These are phyloP conservation scores for Triticum monococcum DNA, from an alignment of 176 grass and related monocot genomes.

Conservation along the genomic window DNA sequence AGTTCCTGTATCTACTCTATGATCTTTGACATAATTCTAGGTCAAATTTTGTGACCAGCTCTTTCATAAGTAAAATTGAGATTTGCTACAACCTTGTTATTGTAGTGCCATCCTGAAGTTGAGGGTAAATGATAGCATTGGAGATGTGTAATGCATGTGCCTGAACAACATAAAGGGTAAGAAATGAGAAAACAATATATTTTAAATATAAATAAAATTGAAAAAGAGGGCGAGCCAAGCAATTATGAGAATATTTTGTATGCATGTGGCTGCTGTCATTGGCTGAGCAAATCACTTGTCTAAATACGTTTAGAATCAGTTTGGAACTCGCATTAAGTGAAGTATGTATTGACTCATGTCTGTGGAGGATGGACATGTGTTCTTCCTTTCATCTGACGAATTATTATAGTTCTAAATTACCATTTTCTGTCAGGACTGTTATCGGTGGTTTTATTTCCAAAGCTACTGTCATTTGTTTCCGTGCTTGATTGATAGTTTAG, in stretches of 20 bases:
- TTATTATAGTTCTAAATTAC: neutral
- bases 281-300: neutral
- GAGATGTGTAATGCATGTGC: neutral
- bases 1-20: neutral
- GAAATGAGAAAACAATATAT: neutral
- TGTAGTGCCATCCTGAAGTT: neutral
- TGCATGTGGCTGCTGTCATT: neutral
- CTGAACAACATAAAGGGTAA: conserved; percentile 9
- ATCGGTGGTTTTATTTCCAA: neutral
- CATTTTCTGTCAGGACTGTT: neutral
- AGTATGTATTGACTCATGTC: neutral
- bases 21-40: neutral
- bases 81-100: neutral
- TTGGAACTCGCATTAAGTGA: neutral
- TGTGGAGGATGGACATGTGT: neutral
- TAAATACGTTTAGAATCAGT: conserved; percentile 3
- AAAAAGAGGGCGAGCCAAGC: neutral
- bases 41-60: neutral
- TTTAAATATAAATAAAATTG: neutral
- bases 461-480: neutral
- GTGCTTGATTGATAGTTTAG: neutral
- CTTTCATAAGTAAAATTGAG: neutral
- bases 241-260: neutral
- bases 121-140: neutral
- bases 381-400: neutral